phyloP scores from a whole-genome alignment of 1,284 basidiomycete genomes.

The Somion occarium region DNA sequence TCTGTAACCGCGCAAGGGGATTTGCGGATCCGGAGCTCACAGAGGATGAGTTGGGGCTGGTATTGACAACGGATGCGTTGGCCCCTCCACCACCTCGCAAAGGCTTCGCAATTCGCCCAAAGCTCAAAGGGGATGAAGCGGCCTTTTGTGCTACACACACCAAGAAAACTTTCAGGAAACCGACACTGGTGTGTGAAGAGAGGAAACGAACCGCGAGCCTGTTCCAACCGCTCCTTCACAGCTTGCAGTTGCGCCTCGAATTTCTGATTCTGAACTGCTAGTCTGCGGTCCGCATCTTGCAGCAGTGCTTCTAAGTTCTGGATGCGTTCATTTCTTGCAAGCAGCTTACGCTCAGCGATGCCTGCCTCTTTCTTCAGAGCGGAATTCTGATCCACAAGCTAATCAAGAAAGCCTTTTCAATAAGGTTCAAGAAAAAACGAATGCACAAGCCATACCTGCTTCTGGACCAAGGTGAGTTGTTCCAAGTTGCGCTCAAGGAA shows the following conservation, averaged over 20 bases:
- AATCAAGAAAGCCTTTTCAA: conserved; percentile 12
- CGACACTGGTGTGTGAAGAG: background rate
- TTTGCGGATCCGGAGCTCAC: conserved; percentile 47
- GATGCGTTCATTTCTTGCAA: conserved; percentile 96
- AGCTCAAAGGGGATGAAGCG: conserved; percentile 68
- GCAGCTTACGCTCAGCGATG: conserved; percentile 92
- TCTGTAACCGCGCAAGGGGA: conserved; percentile 68
- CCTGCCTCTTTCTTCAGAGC: conserved; percentile 97
- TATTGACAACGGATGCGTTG: conserved; percentile 32
- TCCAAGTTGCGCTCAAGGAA: conserved; percentile 98
- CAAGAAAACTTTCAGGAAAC: background rate
- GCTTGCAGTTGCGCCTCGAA: conserved; percentile 91
- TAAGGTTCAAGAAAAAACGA: no score
- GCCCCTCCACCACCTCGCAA: conserved; percentile 86
- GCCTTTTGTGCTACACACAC: conserved; percentile 66
- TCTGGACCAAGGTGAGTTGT: conserved; percentile 93
- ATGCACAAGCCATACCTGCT: conserved; percentile 58
- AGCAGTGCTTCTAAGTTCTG: conserved; percentile 90
- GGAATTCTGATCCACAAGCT: conserved; percentile 99
- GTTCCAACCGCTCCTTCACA: conserved; percentile 88
- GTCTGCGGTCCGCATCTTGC: conserved; percentile 89
- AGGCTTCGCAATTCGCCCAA: conserved; percentile 96
- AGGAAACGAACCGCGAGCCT: conserved; percentile 73
- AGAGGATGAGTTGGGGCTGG: conserved; percentile 31
- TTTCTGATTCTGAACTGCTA: conserved; percentile 91